phyloP scores from a whole-genome alignment of 805 yeast genomes.

The Saturnispora kantuleensis region DNA sequence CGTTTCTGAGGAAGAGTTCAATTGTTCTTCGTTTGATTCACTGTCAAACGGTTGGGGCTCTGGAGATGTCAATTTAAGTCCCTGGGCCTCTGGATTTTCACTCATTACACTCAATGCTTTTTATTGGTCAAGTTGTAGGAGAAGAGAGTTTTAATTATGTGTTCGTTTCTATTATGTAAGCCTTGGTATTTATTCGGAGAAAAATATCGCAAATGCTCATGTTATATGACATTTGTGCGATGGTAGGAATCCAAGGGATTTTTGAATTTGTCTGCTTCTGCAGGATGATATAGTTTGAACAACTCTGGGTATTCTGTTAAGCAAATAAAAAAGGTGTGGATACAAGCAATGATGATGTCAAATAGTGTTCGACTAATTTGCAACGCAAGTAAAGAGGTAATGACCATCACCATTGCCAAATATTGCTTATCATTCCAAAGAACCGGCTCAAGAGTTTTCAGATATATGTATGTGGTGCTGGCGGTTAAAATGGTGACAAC shows the following conservation, averaged over 20 bases:
- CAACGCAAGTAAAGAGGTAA: slow-evolving; percentile 48
- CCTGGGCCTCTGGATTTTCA: too few species aligned
- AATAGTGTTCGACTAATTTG: slow-evolving; percentile 64
- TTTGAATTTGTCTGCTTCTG: slow-evolving; percentile 18
- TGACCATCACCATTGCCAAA: slow-evolving; percentile 26
- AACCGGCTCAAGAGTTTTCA: slow-evolving; percentile 57
- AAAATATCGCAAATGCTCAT: too few species aligned
- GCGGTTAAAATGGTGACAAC: slow-evolving; percentile 42
- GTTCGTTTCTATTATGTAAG: too few species aligned
- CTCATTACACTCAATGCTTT: too few species aligned
- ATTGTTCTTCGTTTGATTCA: background rate
- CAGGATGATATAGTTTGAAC: slow-evolving; percentile 59
- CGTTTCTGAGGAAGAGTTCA: background rate
- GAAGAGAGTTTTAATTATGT: too few species aligned
- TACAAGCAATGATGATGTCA: slow-evolving; percentile 68
- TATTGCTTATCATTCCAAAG: slow-evolving; percentile 51
- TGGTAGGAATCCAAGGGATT: slow-evolving; percentile 2
- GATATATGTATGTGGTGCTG: slow-evolving; percentile 53
- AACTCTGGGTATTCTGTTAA: slow-evolving; percentile 78
- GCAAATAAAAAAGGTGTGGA: slow-evolving; percentile 74
- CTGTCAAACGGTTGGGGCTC: background rate
- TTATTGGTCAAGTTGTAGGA: too few species aligned
- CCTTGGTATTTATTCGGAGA: too few species aligned
- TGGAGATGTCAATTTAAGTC: background rate
- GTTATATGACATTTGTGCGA: background rate